Evolutionary conservation across 179 eudicot genomes (phyloP).

Genomic region (Vitellaria paradoxa): DNA sequence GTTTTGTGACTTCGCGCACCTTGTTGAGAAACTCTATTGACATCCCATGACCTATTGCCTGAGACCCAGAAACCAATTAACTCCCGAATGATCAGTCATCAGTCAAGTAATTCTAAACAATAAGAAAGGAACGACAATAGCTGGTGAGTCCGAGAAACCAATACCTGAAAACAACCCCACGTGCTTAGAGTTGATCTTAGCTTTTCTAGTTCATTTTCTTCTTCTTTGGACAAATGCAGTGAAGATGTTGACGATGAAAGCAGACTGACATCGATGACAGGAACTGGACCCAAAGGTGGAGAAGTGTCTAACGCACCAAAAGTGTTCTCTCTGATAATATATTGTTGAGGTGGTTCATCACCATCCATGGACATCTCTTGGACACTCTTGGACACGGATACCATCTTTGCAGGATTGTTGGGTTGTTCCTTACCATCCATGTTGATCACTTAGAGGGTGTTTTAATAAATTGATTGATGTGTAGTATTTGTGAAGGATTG

Average conservation of each 20-base stretch:
- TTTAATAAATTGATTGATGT: not conserved
- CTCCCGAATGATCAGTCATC: not conserved
- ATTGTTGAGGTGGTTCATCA: not conserved
- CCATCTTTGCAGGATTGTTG: not conserved
- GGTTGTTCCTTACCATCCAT: not conserved
- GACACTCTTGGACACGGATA: not conserved
- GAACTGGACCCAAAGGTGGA: conserved; percentile 10
- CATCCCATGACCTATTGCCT: conserved; percentile 56
- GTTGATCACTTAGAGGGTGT: not conserved
- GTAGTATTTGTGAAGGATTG: not conserved
- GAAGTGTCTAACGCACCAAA: not conserved
- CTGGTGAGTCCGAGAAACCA: not conserved
- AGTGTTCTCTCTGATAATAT: not conserved
- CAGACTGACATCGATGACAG: conserved; percentile 33
- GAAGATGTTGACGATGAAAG: conserved; percentile 20
- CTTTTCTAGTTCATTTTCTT: conserved; percentile 23
- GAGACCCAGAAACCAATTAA: not conserved
- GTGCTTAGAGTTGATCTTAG: conserved; percentile 39
- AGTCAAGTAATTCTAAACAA: not conserved
- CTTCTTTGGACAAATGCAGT: not conserved
- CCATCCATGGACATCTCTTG: not conserved
- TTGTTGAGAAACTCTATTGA: conserved; percentile 32
- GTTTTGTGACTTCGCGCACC: conserved; percentile 21
- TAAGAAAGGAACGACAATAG: not conserved
- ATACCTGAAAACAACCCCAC: conserved; percentile 65